Evolutionary conservation across 441 rosid species (phyloP), one percentile per base, ranked within the genome.

Genomic region (Adansonia grandidieri): DNA sequence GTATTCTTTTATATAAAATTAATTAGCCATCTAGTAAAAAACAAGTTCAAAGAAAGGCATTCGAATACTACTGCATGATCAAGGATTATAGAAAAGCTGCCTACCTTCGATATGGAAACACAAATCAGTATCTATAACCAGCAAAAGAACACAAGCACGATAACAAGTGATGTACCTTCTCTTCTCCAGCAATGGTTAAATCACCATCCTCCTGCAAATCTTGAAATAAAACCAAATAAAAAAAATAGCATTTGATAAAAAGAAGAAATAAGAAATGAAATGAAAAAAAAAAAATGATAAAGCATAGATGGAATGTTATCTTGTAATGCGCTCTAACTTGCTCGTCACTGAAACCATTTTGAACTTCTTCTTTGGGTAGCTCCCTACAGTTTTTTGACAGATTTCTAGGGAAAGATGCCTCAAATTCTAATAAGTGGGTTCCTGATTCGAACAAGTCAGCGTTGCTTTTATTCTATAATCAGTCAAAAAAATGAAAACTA

Each of bases 181-280:
- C 99, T 67, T 93, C 98, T 70, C 87, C 97, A 44, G 91, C 88
- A 73, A 89, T 80, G 85, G 89, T 81, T 83, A 91, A 97, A 83
- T 93, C 98, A 53, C 89, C 92, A 92, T 97, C 99, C 82, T 92
- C 99, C 99, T 93, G 87, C 89, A 92, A 71, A 71, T 77, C 10
- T 78, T 61, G 66, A 79, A 81, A 77, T 32, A 85, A 73, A 83
- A 47, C 2, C 65, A 78, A 78, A 58, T 7, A 24, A 74, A 40
- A 74, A 61, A 19, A 80, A 48, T 73, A 83, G 64, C 68, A 65
- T 14, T 37, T 44, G 2, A 69, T 40, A 5, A 32, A 56, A 45
- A 76, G 37, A 54, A 50, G 67, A 75, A 3, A 6, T 11, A 13
- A 28, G 5, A 4, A 62, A n/a, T 0, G 22, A 17, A 15, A 24